These are phyloP conservation scores for Agapanthus africanus DNA, from an alignment of 106 monocot species.

Conservation along the genomic window DNA sequence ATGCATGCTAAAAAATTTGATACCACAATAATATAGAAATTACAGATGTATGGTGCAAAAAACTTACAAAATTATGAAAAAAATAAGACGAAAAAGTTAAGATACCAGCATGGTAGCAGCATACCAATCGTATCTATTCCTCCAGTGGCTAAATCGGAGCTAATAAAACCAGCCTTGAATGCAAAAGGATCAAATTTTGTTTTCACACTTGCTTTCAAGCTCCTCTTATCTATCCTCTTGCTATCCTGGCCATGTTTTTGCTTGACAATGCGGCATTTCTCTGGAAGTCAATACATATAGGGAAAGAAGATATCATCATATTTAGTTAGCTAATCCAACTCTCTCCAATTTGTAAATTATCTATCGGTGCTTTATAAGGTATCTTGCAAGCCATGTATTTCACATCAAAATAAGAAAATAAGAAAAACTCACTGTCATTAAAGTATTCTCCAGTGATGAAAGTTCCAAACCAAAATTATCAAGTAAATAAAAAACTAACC, in stretches of 20 bases:
- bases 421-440: neutral
- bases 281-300: slow-evolving; percentile 22
- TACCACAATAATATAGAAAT: too few relatives aligned
- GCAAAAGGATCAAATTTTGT: slow-evolving; percentile 46
- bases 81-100: neutral
- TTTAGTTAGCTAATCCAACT: neutral
- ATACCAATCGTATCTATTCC: slow-evolving; percentile 48
- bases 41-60: neutral
- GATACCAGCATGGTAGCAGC: slow-evolving; percentile 4
- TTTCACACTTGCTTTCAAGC: slow-evolving; percentile 25
- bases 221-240: slow-evolving; percentile 49
- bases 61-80: neutral
- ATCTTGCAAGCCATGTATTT: neutral
- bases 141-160: slow-evolving; percentile 21
- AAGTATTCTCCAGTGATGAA: neutral
- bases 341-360: neutral
- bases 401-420: neutral
- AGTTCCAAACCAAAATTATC: neutral
- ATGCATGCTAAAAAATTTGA: too few relatives aligned
- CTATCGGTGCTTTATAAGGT: neutral
- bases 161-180: slow-evolving; percentile 30
- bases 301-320: neutral
- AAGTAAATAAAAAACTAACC: neutral
- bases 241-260: slow-evolving; percentile 43
- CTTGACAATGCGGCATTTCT: slow-evolving; percentile 30